These are phyloP conservation scores for Ophiostoma triangulosporum DNA, from an alignment of 2,329 filamentous ascomycete species.

Conservation along the genomic window DNA sequence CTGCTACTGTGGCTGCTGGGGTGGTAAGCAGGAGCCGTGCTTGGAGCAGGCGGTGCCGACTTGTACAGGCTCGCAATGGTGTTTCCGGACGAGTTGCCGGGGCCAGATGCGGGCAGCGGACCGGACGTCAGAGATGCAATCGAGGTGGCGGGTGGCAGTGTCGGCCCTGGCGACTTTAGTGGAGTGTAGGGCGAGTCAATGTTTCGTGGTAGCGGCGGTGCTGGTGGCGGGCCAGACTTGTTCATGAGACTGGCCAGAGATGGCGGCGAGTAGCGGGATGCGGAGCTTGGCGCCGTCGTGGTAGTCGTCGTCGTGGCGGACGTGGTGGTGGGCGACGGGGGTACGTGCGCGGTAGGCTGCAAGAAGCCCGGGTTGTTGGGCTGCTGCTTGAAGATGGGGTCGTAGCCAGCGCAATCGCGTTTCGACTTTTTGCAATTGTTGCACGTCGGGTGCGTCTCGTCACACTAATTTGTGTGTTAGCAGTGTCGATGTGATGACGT, in stretches of 20 bases:
- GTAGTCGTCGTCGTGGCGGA: neutral
- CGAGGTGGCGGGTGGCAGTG: neutral
- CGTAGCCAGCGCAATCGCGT: slow-evolving; percentile 75
- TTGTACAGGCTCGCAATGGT: neutral
- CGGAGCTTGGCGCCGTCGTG: neutral
- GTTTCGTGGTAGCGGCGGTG: neutral
- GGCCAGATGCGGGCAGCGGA: neutral
- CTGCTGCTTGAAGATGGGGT: slow-evolving; percentile 70
- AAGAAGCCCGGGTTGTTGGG: slow-evolving; percentile 23
- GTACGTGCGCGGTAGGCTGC: neutral
- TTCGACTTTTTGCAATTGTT: slow-evolving; percentile 83
- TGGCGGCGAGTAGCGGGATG: neutral
- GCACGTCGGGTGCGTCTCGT: slow-evolving; percentile 88
- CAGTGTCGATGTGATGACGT: neutral
- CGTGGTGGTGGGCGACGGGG: neutral
- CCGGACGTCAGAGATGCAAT: neutral
- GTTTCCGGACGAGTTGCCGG: neutral
- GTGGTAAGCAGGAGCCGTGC: neutral
- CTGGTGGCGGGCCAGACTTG: neutral
- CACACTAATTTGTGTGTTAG: slow-evolving; percentile 50
- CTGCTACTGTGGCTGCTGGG: neutral
- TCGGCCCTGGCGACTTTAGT: neutral
- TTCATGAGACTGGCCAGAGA: neutral
- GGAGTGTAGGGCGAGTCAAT: neutral
- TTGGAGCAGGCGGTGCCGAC: neutral